phyloP scores from a whole-genome alignment of 352 stramenopile species.

The Phytophthora tubulina region DNA sequence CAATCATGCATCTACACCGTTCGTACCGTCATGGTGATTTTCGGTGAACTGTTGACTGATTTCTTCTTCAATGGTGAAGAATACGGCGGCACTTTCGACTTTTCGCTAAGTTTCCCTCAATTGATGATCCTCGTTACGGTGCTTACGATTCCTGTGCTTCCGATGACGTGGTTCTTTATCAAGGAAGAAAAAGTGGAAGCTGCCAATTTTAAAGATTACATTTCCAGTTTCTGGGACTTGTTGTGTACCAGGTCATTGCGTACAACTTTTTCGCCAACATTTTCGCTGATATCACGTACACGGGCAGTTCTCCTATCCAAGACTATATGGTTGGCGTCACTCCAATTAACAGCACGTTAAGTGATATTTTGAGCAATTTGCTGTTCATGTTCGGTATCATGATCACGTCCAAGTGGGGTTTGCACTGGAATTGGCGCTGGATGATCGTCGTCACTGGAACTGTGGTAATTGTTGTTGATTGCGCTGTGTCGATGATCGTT shows the following conservation, averaged over 20 bases:
- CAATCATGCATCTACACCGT: conserved; percentile 57
- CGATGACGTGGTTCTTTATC: conserved; percentile 49
- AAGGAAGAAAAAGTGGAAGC: conserved; percentile 35
- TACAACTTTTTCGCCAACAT: conserved; percentile 48
- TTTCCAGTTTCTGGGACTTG: conserved; percentile 39
- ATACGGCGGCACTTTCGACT: conserved; percentile 31
- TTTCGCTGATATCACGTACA: conserved; percentile 43
- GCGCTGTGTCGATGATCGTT: background rate
- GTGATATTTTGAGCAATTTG: conserved; percentile 42
- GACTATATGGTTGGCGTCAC: conserved; percentile 47
- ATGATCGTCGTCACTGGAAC: conserved; percentile 27
- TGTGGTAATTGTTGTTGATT: conserved; percentile 17
- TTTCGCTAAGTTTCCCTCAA: conserved; percentile 30
- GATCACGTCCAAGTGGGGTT: conserved; percentile 43
- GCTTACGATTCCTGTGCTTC: conserved; percentile 29
- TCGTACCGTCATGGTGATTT: conserved; percentile 46
- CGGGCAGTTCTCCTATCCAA: conserved; percentile 25
- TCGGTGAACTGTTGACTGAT: conserved; percentile 46
- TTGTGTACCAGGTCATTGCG: conserved; percentile 47
- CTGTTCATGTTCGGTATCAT: conserved; percentile 46
- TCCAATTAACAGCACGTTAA: conserved; percentile 40
- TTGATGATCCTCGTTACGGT: conserved; percentile 57
- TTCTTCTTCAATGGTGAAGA: conserved; percentile 62
- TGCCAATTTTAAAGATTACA: conserved; percentile 41
- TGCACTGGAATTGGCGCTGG: conserved; percentile 37